Evolutionary conservation across 495 filamentous ascomycete genomes (phyloP).

Genomic region (Hypoxylon fragiforme): DNA sequence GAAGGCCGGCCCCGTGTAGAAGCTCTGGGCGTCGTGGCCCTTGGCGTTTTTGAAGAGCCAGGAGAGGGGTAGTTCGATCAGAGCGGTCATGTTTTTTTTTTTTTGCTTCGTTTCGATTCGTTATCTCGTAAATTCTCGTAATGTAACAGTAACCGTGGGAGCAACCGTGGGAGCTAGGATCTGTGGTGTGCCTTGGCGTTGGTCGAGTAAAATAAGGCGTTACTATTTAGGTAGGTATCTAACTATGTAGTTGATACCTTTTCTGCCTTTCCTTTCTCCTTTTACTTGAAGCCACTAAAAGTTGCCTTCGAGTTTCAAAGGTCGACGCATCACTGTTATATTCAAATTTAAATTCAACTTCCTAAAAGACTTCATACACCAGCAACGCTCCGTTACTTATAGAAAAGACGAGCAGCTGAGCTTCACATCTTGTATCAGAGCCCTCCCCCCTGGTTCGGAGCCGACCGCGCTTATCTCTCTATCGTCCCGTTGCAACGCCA

Average conservation of each 20-base stretch:
- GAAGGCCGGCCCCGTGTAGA: conserved; percentile 52
- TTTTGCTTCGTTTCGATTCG: background rate
- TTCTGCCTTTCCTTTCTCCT: background rate
- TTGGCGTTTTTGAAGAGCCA: conserved; percentile 42
- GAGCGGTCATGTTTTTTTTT: conserved; percentile 20
- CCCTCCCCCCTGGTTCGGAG: conserved; percentile 13
- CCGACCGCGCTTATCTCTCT: conserved; percentile 25
- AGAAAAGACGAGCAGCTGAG: too few species aligned
- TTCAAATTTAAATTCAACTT: too few species aligned
- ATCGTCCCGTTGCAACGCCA: conserved; percentile 4
- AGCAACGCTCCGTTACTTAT: too few species aligned
- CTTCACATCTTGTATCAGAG: too few species aligned
- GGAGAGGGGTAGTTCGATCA: conserved; percentile 45
- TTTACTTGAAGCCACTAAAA: too few species aligned
- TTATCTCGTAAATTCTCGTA: too few species aligned
- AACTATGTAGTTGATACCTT: background rate
- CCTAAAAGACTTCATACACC: too few species aligned
- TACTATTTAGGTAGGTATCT: background rate
- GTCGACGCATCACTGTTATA: too few species aligned
- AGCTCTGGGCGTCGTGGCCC: conserved; percentile 52
- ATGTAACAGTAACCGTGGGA: background rate
- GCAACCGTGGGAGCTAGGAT: background rate
- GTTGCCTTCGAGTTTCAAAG: too few species aligned
- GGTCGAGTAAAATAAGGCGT: too few species aligned
- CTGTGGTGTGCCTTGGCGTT: background rate